These are phyloP conservation scores for Hypoxylon sp. DNA, from an alignment of 2,329 filamentous ascomycete species.

Conservation along the genomic window DNA sequence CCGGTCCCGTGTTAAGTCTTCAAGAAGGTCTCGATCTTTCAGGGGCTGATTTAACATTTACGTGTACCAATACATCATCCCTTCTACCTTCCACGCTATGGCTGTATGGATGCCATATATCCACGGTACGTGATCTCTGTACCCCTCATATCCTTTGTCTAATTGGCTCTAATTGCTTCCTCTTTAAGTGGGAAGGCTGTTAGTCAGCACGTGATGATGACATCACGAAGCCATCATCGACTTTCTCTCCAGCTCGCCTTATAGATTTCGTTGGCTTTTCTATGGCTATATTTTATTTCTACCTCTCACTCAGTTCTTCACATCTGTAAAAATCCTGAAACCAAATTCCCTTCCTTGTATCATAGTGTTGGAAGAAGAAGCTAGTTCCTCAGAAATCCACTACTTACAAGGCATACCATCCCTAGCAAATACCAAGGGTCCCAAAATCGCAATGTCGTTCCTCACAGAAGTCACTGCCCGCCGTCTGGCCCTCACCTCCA, in stretches of 20 bases:
- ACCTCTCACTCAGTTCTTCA: background rate
- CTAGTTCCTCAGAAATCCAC: background rate
- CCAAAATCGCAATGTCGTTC: constrained; percentile 57
- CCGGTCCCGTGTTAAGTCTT: too few relatives aligned
- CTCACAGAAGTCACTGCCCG: constrained; percentile 57
- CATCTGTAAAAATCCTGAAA: background rate
- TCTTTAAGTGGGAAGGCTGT: too few relatives aligned
- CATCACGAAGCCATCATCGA: constrained; percentile 26
- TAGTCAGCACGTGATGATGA: too few relatives aligned
- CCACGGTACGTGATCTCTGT: too few relatives aligned
- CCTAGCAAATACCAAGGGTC: background rate
- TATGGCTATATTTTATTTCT: background rate
- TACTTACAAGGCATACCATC: background rate
- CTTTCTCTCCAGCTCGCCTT: constrained; percentile 12
- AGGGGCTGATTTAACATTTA: too few relatives aligned
- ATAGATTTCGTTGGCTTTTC: background rate
- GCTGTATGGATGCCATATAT: too few relatives aligned
- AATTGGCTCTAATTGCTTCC: too few relatives aligned
- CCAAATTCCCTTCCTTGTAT: background rate
- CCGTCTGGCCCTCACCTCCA: constrained; percentile 50
- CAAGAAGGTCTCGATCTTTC: too few relatives aligned
- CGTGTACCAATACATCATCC: too few relatives aligned
- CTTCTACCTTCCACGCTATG: too few relatives aligned
- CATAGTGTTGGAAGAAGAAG: background rate
- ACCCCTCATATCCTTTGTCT: too few relatives aligned